Conservation (phyloP, 768 basidiomycete species). For the Trametes maxima region DNA sequence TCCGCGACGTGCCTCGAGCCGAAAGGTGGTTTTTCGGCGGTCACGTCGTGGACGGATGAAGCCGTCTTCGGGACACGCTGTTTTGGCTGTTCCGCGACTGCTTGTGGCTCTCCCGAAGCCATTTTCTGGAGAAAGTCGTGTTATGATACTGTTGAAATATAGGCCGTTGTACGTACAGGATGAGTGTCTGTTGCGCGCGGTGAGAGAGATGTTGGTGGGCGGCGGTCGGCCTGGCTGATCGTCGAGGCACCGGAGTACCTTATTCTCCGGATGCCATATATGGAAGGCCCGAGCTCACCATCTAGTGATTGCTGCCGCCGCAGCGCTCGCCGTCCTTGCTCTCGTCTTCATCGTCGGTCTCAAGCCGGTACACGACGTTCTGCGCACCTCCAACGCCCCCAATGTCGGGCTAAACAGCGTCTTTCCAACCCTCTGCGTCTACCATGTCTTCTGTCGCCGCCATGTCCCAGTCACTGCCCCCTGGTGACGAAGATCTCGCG, state of each 20-base stretch:
- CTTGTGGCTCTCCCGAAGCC: not conserved
- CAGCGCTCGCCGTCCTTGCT: not conserved
- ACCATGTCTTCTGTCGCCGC: slow-evolving; percentile 41
- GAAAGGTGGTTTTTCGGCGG: slow-evolving; percentile 61
- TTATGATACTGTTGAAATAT: not conserved
- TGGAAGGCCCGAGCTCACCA: not conserved
- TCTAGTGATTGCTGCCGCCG: slow-evolving; percentile 4
- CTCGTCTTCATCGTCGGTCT: not conserved
- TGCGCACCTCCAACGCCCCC: not conserved
- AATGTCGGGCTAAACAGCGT: slow-evolving; percentile 1
- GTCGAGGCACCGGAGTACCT: not conserved
- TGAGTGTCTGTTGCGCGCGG: not conserved
- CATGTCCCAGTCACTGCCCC: slow-evolving; percentile 41
- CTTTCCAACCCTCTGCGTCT: too few species aligned
- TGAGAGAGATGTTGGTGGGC: too few species aligned
- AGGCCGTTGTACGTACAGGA: not conserved
- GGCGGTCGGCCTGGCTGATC: not conserved
- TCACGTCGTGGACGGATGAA: slow-evolving; percentile 69
- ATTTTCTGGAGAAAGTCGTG: not conserved
- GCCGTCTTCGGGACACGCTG: slow-evolving; percentile 30
- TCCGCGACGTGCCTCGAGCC: slow-evolving; percentile 57
- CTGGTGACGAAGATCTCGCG: slow-evolving; percentile 72
- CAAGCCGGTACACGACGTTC: not conserved
- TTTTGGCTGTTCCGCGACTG: not conserved
- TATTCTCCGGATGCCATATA: slow-evolving; percentile 14